These are phyloP conservation scores for Trichoderma orchidacearum DNA, from an alignment of 495 filamentous ascomycete genomes.

Conservation along the genomic window DNA sequence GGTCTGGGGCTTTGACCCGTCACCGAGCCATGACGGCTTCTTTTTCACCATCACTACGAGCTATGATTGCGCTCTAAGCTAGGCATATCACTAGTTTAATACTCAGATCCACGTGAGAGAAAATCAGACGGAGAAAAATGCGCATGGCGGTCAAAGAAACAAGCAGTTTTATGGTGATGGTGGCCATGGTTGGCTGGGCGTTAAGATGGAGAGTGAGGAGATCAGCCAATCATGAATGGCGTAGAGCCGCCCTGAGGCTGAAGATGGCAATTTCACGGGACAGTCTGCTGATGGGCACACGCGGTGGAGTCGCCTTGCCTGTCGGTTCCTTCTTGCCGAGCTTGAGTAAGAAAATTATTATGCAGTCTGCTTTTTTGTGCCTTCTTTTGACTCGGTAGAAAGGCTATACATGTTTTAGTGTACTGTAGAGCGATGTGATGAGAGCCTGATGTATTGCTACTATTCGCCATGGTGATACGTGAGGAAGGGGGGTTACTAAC, in stretches of 20 bases:
- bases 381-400: no score
- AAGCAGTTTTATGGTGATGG: not conserved
- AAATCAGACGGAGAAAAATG: not conserved
- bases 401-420: no score
- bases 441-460: not conserved
- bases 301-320: not conserved
- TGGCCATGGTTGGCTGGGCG: not conserved
- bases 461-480: not conserved
- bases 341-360: no score
- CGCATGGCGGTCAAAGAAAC: not conserved
- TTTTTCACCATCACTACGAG: no score
- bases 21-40: no score
- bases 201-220: not conserved
- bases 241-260: slow-evolving; percentile 1
- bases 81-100: no score
- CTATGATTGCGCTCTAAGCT: not conserved
- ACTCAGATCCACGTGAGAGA: not conserved
- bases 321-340: no score
- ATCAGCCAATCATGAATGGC: not conserved
- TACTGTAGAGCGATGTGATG: not conserved
- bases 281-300: not conserved
- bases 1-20: not conserved
- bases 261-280: not conserved
- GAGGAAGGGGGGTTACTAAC: not conserved
- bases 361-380: no score